These are phyloP conservation scores for Calonectria pseudoturangicola DNA, from an alignment of 2,329 filamentous ascomycete species.

Conservation along the genomic window DNA sequence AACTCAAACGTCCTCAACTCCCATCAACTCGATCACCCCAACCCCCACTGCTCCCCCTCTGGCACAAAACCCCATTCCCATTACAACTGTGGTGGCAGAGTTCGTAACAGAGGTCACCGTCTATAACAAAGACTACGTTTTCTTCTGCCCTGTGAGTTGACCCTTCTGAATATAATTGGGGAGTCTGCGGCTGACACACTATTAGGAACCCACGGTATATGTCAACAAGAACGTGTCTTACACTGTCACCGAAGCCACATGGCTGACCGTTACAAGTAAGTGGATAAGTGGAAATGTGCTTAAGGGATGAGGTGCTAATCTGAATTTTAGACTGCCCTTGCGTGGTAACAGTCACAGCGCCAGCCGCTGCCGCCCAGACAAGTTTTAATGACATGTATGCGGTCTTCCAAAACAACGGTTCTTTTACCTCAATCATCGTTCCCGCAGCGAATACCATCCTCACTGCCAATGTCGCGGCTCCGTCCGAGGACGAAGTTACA, in stretches of 20 bases:
- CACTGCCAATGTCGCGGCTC: conserved; percentile 8
- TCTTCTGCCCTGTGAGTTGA: conserved; percentile 65
- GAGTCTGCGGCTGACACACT: conserved; percentile 6
- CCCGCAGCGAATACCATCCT: neutral
- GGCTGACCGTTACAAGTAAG: conserved; percentile 67
- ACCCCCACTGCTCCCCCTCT: neutral
- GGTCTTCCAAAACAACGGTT: conserved; percentile 23
- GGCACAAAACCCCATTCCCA: neutral
- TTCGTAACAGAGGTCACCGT: conserved; percentile 60
- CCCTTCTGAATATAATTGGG: too few relatives aligned
- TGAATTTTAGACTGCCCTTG: conserved; percentile 66
- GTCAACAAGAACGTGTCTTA: conserved; percentile 65
- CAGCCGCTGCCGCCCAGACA: conserved; percentile 21
- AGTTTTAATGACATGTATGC: conserved; percentile 21
- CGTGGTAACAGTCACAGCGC: conserved; percentile 60
- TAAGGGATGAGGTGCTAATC: conserved; percentile 52
- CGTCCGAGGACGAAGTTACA: neutral
- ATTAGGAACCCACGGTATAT: conserved; percentile 58
- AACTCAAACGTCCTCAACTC: neutral
- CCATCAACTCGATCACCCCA: neutral
- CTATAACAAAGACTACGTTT: conserved; percentile 61
- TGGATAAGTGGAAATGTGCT: neutral
- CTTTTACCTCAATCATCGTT: conserved; percentile 24
- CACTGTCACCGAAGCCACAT: conserved; percentile 64
- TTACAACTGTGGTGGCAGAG: neutral